phyloP scores from a whole-genome alignment of 1,284 basidiomycete genomes.

The Naganishia sp. region DNA sequence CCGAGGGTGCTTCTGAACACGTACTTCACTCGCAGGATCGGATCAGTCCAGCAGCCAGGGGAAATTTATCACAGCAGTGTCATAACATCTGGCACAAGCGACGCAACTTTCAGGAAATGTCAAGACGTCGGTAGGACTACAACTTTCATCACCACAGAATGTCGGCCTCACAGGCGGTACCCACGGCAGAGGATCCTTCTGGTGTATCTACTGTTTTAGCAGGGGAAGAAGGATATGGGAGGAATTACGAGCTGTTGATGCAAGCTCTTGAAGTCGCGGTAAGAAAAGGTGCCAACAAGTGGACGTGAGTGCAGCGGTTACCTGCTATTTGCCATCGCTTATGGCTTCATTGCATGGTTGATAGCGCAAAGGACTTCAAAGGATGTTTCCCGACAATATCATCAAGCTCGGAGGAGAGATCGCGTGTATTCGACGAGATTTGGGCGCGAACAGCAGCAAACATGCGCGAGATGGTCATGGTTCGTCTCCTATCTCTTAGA shows the following conservation, averaged over 20 bases:
- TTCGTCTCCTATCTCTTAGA: constrained; percentile 30
- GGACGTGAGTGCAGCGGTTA: constrained; percentile 44
- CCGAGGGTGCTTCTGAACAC: background rate
- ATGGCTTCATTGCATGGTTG: background rate
- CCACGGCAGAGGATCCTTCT: background rate
- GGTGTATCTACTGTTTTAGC: background rate
- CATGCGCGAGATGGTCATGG: constrained; percentile 42
- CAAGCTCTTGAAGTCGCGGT: constrained; percentile 48
- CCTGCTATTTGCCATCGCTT: background rate
- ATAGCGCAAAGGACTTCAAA: constrained; percentile 43
- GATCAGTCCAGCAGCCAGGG: background rate
- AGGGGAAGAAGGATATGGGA: constrained; percentile 40
- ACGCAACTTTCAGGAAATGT: constrained; percentile 6
- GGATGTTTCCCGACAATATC: constrained; percentile 45
- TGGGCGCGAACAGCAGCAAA: constrained; percentile 38
- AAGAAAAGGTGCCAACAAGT: constrained; percentile 45
- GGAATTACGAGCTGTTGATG: constrained; percentile 45
- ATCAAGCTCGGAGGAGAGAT: constrained; percentile 33
- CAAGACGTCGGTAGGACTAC: background rate
- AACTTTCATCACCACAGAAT: background rate
- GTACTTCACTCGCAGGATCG: background rate
- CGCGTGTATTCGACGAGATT: constrained; percentile 40
- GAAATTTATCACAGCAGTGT: background rate
- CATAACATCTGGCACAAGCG: background rate
- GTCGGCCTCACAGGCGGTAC: background rate